Conservation (phyloP, 352 stramenopile species). For the Globisporangium nunn region DNA sequence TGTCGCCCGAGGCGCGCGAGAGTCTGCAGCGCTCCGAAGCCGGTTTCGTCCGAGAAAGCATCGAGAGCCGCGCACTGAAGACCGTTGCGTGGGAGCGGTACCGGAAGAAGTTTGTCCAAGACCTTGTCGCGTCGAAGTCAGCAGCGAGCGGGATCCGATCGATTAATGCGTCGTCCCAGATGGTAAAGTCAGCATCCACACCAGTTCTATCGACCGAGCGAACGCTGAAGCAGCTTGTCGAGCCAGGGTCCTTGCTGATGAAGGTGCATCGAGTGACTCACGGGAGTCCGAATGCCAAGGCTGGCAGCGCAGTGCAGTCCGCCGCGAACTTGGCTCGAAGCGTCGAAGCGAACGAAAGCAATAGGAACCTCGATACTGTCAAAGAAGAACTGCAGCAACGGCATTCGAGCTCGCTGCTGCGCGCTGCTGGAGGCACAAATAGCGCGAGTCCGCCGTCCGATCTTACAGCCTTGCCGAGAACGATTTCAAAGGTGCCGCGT, state of each 20-base stretch:
- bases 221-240: constrained; percentile 22
- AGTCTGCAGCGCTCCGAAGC: constrained; percentile 62
- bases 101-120: constrained; percentile 47
- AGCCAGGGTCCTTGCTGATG: constrained; percentile 30
- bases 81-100: constrained; percentile 76
- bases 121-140: constrained; percentile 26
- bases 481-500: not conserved
- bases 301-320: not conserved
- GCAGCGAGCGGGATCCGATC: constrained; percentile 13
- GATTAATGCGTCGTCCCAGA: constrained; percentile 7
- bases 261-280: constrained; percentile 11
- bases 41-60: constrained; percentile 50
- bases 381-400: constrained; percentile 6
- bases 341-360: not conserved
- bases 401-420: constrained; percentile 4
- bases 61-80: constrained; percentile 67
- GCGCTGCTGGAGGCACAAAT: not conserved
- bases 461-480: not conserved
- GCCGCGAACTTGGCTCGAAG: not conserved
- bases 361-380: not conserved
- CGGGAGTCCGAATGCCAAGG: not conserved
- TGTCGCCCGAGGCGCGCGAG: constrained; percentile 54
- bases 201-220: constrained; percentile 18
- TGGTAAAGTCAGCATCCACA: constrained; percentile 26
- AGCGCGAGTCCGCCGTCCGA: not conserved